Evolutionary conservation across 2,329 filamentous ascomycete genomes (phyloP).

Genomic region (Rutstroemia sp.): DNA sequence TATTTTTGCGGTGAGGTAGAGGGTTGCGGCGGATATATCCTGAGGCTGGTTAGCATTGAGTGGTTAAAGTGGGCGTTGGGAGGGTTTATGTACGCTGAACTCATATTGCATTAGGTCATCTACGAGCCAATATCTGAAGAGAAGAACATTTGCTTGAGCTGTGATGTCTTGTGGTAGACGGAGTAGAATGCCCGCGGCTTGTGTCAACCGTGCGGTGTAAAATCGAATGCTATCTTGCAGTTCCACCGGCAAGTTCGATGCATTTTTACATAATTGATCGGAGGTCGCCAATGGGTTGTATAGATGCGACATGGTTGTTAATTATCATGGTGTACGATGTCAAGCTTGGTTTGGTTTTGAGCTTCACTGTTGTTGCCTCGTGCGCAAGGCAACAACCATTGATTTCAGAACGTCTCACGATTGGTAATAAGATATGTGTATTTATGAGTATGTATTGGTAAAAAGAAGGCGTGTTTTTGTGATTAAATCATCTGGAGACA

Average conservation of each 20-base stretch:
- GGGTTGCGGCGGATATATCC: constrained; percentile 72
- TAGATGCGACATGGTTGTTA: constrained; percentile 49
- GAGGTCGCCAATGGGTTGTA: constrained; percentile 65
- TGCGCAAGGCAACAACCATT: constrained; percentile 20
- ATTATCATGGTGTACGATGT: neutral
- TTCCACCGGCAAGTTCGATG: constrained; percentile 55
- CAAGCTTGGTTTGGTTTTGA: neutral
- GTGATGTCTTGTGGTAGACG: constrained; percentile 80
- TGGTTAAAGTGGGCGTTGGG: no score
- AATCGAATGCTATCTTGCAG: constrained; percentile 67
- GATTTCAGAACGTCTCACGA: no score
- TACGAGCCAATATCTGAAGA: constrained; percentile 71
- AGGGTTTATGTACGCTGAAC: constrained; percentile 33
- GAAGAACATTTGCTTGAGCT: constrained; percentile 74
- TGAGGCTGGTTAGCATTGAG: constrained; percentile 30
- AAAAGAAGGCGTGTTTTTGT: no score
- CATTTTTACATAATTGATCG: constrained; percentile 56
- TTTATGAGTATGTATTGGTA: no score
- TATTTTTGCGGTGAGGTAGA: constrained; percentile 80
- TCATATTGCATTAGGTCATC: constrained; percentile 48
- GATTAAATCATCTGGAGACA: no score
- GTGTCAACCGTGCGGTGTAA: constrained; percentile 64
- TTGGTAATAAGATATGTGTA: no score
- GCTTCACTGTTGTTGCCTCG: constrained; percentile 13
- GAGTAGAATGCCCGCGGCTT: constrained; percentile 73